Conservation (phyloP, 108 stramenopile species). For the Schizochytrium sp. region DNA sequence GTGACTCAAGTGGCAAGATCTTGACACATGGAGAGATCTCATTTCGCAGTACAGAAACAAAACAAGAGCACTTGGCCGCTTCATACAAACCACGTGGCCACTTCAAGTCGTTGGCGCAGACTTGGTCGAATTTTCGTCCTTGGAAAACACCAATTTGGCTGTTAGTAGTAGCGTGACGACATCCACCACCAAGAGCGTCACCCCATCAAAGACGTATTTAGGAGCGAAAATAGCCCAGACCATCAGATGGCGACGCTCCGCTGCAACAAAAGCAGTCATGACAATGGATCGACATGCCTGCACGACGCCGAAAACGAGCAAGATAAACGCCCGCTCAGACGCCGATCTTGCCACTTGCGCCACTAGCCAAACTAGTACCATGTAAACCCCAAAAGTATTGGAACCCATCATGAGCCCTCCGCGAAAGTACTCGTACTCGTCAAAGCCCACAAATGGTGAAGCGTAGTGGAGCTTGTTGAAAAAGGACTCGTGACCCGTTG, state of each 20-base stretch:
- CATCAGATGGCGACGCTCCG: constrained; percentile 44
- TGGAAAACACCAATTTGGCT: background rate
- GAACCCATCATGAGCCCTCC: constrained; percentile 32
- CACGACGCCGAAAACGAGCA: background rate
- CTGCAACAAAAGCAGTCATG: constrained; percentile 23
- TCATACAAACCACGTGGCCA: no score
- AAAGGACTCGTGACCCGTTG: constrained; percentile 39
- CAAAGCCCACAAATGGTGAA: constrained; percentile 37
- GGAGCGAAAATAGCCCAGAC: constrained; percentile 48
- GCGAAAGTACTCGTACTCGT: constrained; percentile 27
- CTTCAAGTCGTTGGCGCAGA: no score
- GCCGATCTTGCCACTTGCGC: background rate
- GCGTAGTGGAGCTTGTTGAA: constrained; percentile 41
- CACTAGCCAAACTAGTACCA: constrained; percentile 22
- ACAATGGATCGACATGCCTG: constrained; percentile 21
- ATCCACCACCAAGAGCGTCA: background rate
- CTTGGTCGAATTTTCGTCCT: background rate
- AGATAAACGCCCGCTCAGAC: background rate
- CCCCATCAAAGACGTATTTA: constrained; percentile 40
- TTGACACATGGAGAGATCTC: no score
- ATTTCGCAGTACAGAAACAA: no score
- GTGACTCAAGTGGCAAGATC: no score
- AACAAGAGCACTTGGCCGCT: no score
- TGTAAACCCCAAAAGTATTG: constrained; percentile 40
- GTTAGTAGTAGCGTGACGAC: background rate